These are phyloP conservation scores for Yamadazyma buinensis DNA, from an alignment of 1,139 yeast species.

Conservation along the genomic window DNA sequence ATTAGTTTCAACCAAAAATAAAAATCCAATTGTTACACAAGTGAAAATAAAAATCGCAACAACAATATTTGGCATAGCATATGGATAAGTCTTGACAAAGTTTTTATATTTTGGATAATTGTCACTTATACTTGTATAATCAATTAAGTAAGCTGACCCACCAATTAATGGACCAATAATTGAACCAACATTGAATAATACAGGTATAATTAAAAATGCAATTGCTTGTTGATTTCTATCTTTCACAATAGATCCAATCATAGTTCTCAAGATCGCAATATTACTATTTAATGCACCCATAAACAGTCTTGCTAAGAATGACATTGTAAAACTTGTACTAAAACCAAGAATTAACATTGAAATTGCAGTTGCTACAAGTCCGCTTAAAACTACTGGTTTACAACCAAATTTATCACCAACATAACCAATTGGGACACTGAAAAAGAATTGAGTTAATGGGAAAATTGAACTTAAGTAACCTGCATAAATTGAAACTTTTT, in stretches of 20 bases:
- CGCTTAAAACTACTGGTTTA: conserved; percentile 47
- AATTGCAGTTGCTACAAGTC: conserved; percentile 47
- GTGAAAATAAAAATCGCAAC: conserved; percentile 42
- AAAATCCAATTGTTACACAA: conserved; percentile 36
- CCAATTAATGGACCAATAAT: conserved; percentile 7
- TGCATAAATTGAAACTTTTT: conserved; percentile 51
- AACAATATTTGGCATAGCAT: conserved; percentile 56
- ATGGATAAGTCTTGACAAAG: conserved; percentile 35
- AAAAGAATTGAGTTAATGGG: conserved; percentile 50
- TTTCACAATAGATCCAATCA: conserved; percentile 50
- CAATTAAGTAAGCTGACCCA: not conserved
- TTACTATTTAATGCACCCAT: conserved; percentile 60
- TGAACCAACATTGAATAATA: conserved; percentile 6
- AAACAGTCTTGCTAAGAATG: conserved; percentile 46
- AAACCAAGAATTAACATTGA: conserved; percentile 52
- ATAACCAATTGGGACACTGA: conserved; percentile 58
- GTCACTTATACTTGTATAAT: not conserved
- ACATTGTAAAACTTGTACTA: conserved; percentile 44
- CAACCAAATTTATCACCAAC: conserved; percentile 53
- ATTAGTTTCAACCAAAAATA: conserved; percentile 62
- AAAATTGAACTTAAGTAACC: conserved; percentile 56
- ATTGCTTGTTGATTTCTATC: conserved; percentile 7
- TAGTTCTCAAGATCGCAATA: conserved; percentile 55
- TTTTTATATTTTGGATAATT: not conserved
- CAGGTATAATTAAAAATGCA: conserved; percentile 6